phyloP scores from a whole-genome alignment of 306 rosid genomes.

The Carpinus viminea region DNA sequence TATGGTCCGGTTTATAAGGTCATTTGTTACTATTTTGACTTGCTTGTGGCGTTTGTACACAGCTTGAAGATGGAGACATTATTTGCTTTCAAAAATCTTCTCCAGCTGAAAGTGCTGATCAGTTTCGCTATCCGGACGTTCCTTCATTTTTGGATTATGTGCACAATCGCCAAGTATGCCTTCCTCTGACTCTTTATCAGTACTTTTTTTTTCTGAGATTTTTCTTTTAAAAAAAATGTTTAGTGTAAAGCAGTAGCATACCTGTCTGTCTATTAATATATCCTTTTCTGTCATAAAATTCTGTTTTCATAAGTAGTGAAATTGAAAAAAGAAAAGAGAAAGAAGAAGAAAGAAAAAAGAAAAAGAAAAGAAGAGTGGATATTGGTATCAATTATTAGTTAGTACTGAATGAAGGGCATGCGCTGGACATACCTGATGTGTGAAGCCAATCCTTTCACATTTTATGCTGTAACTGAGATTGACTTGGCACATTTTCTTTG shows the following conservation, averaged over 20 bases:
- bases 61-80: constrained; percentile 98
- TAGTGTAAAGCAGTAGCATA: background rate
- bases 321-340: background rate
- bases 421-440: background rate
- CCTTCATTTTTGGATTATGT: constrained; percentile 94
- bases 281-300: background rate
- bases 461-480: background rate
- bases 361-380: background rate
- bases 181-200: constrained; percentile 9
- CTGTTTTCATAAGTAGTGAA: background rate
- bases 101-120: constrained; percentile 50
- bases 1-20: constrained; percentile 6
- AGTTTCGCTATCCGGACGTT: constrained; percentile 75
- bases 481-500: background rate
- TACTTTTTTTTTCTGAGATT: constrained; percentile 6
- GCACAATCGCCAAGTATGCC: constrained; percentile 84
- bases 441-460: background rate
- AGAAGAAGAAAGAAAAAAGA: too few species aligned
- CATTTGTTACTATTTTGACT: constrained; percentile 9
- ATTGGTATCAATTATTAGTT: background rate
- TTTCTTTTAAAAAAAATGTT: background rate
- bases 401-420: background rate
- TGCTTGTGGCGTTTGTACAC: constrained; percentile 28
- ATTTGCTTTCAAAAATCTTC: constrained; percentile 81
- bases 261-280: background rate